Percentiles rank a stretch among this genome's conserved stretches.
These are phyloP conservation scores for Podospora bellae-mahoneyi DNA, from an alignment of 495 filamentous ascomycete genomes.

Conservation along the genomic window DNA sequence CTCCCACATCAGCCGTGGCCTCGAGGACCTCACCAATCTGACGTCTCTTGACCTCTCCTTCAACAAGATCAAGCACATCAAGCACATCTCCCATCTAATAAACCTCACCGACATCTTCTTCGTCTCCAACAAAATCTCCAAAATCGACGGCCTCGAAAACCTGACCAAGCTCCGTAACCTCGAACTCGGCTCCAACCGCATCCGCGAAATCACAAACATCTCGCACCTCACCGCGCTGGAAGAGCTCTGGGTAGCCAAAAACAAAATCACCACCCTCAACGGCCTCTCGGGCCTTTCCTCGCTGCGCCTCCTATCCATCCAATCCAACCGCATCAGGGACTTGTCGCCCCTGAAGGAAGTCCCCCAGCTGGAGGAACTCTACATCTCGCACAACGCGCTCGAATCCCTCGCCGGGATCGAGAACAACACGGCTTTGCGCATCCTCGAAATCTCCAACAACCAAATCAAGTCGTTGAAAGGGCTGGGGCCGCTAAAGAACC, in stretches of 20 bases:
- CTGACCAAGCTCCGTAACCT: conserved; percentile 72
- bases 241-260: conserved; percentile 95
- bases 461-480: conserved; percentile 70
- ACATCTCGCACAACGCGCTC: conserved; percentile 96
- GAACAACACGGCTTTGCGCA: conserved; percentile 62
- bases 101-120: conserved; percentile 86
- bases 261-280: conserved; percentile 87
- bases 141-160: conserved; percentile 79
- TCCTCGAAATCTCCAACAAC: conserved; percentile 91
- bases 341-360: conserved; percentile 71
- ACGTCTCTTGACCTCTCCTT: conserved; percentile 87
- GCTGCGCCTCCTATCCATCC: conserved; percentile 88
- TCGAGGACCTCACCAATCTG: conserved; percentile 72
- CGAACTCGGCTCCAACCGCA: conserved; percentile 88
- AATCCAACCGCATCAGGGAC: conserved; percentile 88
- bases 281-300: conserved; percentile 67
- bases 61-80: conserved; percentile 99
- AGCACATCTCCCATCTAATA: conserved; percentile 73
- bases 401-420: conserved; percentile 73
- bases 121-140: conserved; percentile 87
- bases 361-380: conserved; percentile 85
- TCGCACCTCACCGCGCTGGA: conserved; percentile 71
- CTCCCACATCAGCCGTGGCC: conserved; percentile 68
- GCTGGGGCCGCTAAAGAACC: conserved; percentile 60
- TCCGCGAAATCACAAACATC: conserved; percentile 85